Evolutionary conservation across 139 green algal genomes (phyloP).

Genomic region (Auxenochlorella pyrenoidosa): DNA sequence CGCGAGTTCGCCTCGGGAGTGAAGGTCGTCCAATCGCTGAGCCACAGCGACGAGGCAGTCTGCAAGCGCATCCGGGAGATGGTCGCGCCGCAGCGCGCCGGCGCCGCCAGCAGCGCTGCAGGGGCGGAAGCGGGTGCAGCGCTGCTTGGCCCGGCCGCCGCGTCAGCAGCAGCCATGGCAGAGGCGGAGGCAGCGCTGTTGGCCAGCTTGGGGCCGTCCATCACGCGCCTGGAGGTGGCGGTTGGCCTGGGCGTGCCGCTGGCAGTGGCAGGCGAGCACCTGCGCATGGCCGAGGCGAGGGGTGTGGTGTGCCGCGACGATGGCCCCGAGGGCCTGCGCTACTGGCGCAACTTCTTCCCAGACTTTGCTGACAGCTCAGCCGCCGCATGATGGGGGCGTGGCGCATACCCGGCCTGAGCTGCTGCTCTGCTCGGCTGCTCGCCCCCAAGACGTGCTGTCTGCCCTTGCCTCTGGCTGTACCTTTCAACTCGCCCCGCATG

Average conservation of each 20-base stretch:
- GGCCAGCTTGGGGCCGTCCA: conserved; percentile 55
- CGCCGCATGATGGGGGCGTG: background rate
- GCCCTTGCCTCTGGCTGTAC: background rate
- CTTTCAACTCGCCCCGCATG: too few species aligned
- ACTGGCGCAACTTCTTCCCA: conserved; percentile 92
- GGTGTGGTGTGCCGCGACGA: conserved; percentile 93
- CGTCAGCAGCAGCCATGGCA: background rate
- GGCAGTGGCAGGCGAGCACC: conserved; percentile 83
- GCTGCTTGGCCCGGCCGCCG: background rate
- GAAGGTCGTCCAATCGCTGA: conserved; percentile 74
- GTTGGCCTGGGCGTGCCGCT: conserved; percentile 61
- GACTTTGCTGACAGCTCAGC: background rate
- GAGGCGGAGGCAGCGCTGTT: background rate
- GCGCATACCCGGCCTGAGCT: too few species aligned
- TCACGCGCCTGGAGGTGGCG: conserved; percentile 70
- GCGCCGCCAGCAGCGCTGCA: background rate
- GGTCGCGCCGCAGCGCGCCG: conserved; percentile 30
- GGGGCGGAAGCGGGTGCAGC: background rate
- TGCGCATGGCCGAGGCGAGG: conserved; percentile 79
- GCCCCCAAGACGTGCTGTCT: background rate
- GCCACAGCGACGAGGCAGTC: conserved; percentile 70
- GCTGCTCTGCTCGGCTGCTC: background rate
- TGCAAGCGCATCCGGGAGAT: conserved; percentile 50
- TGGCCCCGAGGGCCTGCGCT: conserved; percentile 84
- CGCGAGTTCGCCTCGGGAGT: conserved; percentile 78